Percentiles rank a stretch among this genome's conserved stretches.
Evolutionary conservation across 805 yeast species (phyloP).

Genomic region (Candida khao-thaluensis): DNA sequence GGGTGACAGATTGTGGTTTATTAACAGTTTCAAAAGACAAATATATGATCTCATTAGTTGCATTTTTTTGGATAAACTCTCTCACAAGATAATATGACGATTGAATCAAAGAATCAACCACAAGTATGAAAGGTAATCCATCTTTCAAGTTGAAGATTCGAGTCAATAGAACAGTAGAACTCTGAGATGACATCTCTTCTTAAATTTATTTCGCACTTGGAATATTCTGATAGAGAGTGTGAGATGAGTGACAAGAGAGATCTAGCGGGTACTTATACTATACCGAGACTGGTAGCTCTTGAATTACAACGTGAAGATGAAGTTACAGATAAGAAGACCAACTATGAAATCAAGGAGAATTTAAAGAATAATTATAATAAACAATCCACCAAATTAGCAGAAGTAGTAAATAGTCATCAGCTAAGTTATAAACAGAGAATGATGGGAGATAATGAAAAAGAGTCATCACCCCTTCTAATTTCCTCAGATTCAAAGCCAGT

Average conservation of each 20-base stretch:
- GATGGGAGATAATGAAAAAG: neutral
- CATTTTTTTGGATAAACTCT: slow-evolving; percentile 49
- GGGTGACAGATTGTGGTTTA: slow-evolving; percentile 49
- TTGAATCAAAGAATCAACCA: slow-evolving; percentile 70
- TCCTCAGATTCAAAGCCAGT: neutral
- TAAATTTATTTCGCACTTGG: slow-evolving; percentile 1
- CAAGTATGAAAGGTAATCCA: slow-evolving; percentile 65
- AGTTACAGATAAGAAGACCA: slow-evolving; percentile 16
- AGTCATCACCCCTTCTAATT: neutral
- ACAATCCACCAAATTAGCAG: slow-evolving; percentile 26
- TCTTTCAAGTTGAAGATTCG: slow-evolving; percentile 73
- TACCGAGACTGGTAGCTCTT: slow-evolving; percentile 28
- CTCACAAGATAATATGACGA: slow-evolving; percentile 54
- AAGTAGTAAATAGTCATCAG: slow-evolving; percentile 23
- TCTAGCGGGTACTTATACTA: slow-evolving; percentile 30
- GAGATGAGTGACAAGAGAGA: slow-evolving; percentile 14
- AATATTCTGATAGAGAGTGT: neutral
- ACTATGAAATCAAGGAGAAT: slow-evolving; percentile 18
- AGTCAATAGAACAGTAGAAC: slow-evolving; percentile 53
- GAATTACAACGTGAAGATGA: slow-evolving; percentile 25
- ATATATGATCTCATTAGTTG: slow-evolving; percentile 39
- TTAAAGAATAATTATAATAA: slow-evolving; percentile 27
- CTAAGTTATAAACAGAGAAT: slow-evolving; percentile 27
- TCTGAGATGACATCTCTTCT: slow-evolving; percentile 33
- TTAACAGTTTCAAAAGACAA: slow-evolving; percentile 68